Conservation (phyloP, 495 filamentous ascomycete species). For the Hypoxylon cercidicola region DNA sequence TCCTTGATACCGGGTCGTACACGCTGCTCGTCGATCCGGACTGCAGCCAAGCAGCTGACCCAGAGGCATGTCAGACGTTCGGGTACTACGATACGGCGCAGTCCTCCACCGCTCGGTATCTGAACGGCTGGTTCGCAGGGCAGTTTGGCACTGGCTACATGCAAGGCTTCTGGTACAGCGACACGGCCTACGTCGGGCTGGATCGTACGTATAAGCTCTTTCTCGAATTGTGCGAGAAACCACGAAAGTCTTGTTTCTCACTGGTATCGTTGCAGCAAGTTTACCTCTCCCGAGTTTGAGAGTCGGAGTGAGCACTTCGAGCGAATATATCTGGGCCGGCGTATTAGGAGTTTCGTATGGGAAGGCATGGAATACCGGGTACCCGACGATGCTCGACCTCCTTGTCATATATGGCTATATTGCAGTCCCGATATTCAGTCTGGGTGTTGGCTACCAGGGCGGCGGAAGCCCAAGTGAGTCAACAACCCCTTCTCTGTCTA, state of each 20-base stretch:
- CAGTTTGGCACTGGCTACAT: slow-evolving; percentile 56
- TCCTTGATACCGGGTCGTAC: slow-evolving; percentile 60
- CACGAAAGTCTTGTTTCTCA: slow-evolving; percentile 11
- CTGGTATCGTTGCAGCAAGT: slow-evolving; percentile 16
- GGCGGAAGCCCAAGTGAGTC: slow-evolving; percentile 53
- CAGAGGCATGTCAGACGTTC: slow-evolving; percentile 48
- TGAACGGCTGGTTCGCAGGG: slow-evolving; percentile 49
- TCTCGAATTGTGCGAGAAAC: not conserved
- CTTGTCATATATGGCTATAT: slow-evolving; percentile 71
- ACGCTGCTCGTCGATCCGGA: slow-evolving; percentile 58
- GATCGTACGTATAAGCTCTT: slow-evolving; percentile 45
- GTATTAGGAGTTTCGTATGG: slow-evolving; percentile 55
- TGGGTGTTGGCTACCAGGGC: slow-evolving; percentile 65
- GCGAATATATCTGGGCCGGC: slow-evolving; percentile 55
- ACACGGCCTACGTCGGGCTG: slow-evolving; percentile 50
- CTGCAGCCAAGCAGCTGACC: slow-evolving; percentile 52
- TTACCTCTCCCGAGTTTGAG: slow-evolving; percentile 39
- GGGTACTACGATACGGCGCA: slow-evolving; percentile 53
- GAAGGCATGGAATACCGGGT: slow-evolving; percentile 57
- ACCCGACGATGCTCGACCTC: slow-evolving; percentile 72
- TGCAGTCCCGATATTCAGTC: slow-evolving; percentile 76
- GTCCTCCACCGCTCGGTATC: slow-evolving; percentile 48
- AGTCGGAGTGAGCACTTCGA: slow-evolving; percentile 53
- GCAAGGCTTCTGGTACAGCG: slow-evolving; percentile 52
- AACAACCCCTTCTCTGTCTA: not conserved